These are phyloP conservation scores for Kentomonas sorsogonicus DNA, from an alignment of 208 protist species.

Conservation along the genomic window DNA sequence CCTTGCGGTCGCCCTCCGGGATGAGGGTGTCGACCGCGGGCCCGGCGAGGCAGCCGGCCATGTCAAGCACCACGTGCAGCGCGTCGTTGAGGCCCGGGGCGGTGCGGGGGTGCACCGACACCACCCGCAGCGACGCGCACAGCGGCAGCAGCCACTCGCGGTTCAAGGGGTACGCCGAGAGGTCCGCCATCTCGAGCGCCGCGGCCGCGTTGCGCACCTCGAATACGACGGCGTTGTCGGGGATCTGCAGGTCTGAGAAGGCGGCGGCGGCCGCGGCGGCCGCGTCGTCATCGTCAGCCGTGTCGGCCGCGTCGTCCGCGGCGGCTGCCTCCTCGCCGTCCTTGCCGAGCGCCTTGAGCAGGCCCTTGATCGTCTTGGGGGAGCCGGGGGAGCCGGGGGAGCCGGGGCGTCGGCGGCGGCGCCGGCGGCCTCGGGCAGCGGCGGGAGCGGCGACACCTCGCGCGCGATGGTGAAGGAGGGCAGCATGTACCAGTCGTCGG, in stretches of 20 bases:
- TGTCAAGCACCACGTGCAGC: conserved; percentile 63
- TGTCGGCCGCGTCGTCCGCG: conserved; percentile 4
- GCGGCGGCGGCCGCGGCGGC: conserved; percentile 21
- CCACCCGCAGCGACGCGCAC: conserved; percentile 61
- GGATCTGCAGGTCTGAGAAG: too few relatives aligned
- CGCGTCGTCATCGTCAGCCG: conserved; percentile 16
- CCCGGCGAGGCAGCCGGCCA: conserved; percentile 63
- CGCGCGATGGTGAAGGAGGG: conserved; percentile 48
- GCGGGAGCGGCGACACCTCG: conserved; percentile 18
- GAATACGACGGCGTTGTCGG: conserved; percentile 78
- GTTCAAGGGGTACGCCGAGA: conserved; percentile 64
- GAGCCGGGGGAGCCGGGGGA: conserved; percentile 12
- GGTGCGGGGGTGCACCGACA: conserved; percentile 28
- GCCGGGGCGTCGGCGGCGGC: not conserved
- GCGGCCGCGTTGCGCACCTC: conserved; percentile 60
- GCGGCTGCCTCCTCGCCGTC: not conserved
- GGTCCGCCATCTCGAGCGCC: conserved; percentile 63
- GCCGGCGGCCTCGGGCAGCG: not conserved
- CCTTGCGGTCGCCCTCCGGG: conserved; percentile 59
- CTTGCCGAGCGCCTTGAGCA: not conserved
- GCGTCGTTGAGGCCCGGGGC: conserved; percentile 59
- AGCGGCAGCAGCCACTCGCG: conserved; percentile 79
- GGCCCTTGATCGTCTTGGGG: not conserved
- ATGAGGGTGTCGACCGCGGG: conserved; percentile 40
- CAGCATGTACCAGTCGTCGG: conserved; percentile 69